phyloP scores from a whole-genome alignment of 495 filamentous ascomycete species.

The Hyaloscypha variabilis region DNA sequence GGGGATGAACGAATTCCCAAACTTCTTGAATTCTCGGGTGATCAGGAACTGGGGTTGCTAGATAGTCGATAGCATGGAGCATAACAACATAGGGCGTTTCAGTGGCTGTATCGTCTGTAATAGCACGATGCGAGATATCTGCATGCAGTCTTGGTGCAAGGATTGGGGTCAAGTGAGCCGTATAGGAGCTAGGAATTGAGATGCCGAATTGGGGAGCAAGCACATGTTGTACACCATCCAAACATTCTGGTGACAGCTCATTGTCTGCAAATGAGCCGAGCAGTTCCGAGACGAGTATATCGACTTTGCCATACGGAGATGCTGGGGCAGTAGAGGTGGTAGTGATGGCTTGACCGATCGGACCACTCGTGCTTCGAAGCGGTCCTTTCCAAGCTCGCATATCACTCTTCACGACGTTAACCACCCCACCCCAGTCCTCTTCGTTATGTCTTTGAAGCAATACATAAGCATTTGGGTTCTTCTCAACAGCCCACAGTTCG shows the following conservation, averaged over 20 bases:
- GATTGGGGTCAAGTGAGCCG: conserved; percentile 87
- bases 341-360: conserved; percentile 26
- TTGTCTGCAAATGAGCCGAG: conserved; percentile 93
- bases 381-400: conserved; percentile 96
- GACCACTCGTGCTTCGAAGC: conserved; percentile 32
- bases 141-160: conserved; percentile 84
- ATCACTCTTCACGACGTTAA: conserved; percentile 89
- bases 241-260: conserved; percentile 86
- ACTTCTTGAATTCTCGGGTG: conserved; percentile 63
- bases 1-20: conserved; percentile 71
- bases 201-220: conserved; percentile 76
- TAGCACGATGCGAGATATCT: conserved; percentile 66
- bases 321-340: conserved; percentile 4
- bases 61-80: conserved; percentile 84
- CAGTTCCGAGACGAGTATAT: conserved; percentile 93
- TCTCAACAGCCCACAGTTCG: conserved; percentile 90
- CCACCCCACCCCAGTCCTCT: conserved; percentile 70
- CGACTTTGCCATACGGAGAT: conserved; percentile 63
- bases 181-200: conserved; percentile 90
- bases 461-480: conserved; percentile 97
- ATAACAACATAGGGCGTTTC: conserved; percentile 92
- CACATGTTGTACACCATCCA: conserved; percentile 87
- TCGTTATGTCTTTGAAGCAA: conserved; percentile 86
- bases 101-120: conserved; percentile 67
- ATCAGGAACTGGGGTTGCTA: conserved; percentile 59